Evolutionary conservation across 306 rosid species (phyloP).

Genomic region (Vigna angularis): DNA sequence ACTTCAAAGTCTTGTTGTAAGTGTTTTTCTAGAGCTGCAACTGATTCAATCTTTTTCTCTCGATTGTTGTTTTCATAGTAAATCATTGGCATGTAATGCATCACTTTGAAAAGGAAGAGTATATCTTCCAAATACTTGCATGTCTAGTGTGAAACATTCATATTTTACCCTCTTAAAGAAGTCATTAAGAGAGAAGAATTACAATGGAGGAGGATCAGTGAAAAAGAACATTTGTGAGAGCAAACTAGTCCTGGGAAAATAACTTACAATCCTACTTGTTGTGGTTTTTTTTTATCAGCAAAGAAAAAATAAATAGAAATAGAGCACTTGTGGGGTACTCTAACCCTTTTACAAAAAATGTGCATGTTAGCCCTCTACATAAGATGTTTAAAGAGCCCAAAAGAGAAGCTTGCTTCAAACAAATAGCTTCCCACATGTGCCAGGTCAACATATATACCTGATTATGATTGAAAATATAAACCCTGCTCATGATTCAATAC

Average conservation of each 20-base stretch:
- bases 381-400: no score
- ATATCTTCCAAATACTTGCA: constrained; percentile 17
- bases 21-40: constrained; percentile 42
- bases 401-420: no score
- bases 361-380: no score
- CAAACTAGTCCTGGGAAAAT: neutral
- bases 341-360: no score
- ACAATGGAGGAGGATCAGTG: neutral
- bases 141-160: constrained; percentile 1
- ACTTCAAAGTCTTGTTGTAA: constrained; percentile 76
- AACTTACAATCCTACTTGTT: no score
- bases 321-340: no score
- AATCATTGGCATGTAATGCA: constrained; percentile 18
- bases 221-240: neutral
- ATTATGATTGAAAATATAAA: no score
- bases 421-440: no score
- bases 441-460: no score
- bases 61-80: constrained; percentile 14
- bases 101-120: neutral
- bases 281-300: no score
- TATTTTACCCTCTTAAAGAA: constrained; percentile 7
- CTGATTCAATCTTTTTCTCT: constrained; percentile 9
- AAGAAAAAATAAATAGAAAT: no score
- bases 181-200: neutral
- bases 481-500: no score